Conservation (phyloP, 352 stramenopile genomes). For the Phytophthora foliorum region DNA sequence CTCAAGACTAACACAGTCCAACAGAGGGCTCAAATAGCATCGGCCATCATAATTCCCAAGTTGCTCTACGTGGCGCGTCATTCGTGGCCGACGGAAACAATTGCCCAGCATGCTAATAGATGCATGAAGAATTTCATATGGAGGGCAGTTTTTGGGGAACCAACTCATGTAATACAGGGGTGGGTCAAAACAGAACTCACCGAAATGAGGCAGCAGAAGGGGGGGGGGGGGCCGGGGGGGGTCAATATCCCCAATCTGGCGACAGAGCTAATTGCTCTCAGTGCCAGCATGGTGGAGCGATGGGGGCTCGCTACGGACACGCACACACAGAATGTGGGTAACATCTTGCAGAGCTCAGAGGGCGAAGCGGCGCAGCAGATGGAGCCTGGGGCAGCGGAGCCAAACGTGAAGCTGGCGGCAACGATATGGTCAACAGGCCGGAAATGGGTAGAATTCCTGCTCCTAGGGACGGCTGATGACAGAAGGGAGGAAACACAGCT, state of each 20-base stretch:
- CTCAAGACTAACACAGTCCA: slow-evolving; percentile 5
- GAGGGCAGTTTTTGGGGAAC: neutral
- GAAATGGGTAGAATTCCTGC: neutral
- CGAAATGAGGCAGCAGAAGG: no score
- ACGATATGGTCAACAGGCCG: neutral
- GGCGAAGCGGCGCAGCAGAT: neutral
- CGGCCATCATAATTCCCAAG: slow-evolving; percentile 7
- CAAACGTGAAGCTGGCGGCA: neutral
- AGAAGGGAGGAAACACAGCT: no score
- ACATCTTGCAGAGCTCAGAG: neutral
- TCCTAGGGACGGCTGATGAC: no score
- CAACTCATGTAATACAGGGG: neutral
- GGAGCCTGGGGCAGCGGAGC: neutral
- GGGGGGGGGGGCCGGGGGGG: no score
- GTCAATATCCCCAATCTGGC: neutral
- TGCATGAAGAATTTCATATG: slow-evolving; percentile 1
- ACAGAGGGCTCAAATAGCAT: neutral
- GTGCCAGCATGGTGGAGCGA: neutral
- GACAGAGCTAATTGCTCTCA: neutral
- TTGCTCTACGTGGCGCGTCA: slow-evolving; percentile 8
- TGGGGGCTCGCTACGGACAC: neutral
- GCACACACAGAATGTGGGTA: neutral
- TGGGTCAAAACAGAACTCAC: neutral
- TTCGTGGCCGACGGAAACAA: slow-evolving; percentile 2
- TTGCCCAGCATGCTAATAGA: neutral